Evolutionary conservation across 2,329 filamentous ascomycete species (phyloP), one percentile per base, ranked within the genome.

Genomic region (Ophiostoma himal-ulmi): DNA sequence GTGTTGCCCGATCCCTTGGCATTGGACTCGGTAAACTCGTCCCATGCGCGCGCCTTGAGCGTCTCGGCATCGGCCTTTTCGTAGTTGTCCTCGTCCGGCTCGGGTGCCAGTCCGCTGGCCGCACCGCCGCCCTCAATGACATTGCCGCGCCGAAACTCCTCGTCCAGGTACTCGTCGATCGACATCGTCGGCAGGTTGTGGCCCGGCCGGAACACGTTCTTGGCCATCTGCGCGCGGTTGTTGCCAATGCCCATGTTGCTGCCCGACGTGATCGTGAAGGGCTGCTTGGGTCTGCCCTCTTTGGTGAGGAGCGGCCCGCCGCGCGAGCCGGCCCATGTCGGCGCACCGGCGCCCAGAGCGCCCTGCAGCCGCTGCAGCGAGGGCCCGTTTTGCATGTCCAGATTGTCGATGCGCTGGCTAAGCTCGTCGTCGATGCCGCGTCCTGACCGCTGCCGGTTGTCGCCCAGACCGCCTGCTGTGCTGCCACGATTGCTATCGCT

Each of bases 131-230:
- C 95, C 77, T 97, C 91, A 70, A 98, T 92, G 71, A 99, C 94
- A 26, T 92, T 92, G 20, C 95, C 95, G 73, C 91, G 84, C 74
- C 87, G 86, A 77, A 86, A 86, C 82, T 98, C 95, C 79, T 98
- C 94, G 69, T 96, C 95, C 20, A 99, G 83, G 77, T 98, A 99
- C 81, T 99, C 95, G 75, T 99, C 95, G 73, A 99, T 97, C 1
- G 88, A 92, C 95, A 99, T 98, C 3, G 95, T 98, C 0, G 95
- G 95, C 71, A 99, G 82, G 80, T 92, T 97, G 78, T 99, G 95
- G 8, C 95, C 93, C 0, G 93, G 88, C 70, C 92, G 86, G 80
- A 99, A 99, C 0, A 99, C 94, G 2, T 91, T 91, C 71, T 89
- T 84, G 72, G 89, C 87, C 71, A 97, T 80, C 72, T 93, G 89